Evolutionary conservation across 257 asterid species (phyloP), one percentile per base, ranked within the genome.

Genomic region (Nicotiana knightiana): DNA sequence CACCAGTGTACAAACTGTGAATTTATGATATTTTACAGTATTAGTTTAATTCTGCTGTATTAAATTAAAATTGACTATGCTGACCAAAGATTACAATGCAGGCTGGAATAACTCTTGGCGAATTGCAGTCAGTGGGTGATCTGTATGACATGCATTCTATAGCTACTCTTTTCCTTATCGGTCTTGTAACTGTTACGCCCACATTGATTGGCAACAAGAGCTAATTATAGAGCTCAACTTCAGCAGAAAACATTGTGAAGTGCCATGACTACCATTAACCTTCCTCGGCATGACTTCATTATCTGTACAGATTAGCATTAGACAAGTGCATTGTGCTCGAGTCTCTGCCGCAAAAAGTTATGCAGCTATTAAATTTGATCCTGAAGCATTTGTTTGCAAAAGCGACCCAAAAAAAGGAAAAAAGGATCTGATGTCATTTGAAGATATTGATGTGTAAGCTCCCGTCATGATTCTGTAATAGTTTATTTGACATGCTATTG

Each of bases 71-170:
- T 66, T 32, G 6, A 33, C 51, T 32, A 21, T 33, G 51, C 62
- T 73, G 37, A 73, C 62, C 43, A 26, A 26, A 9, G 62, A 73
- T 73, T 48, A 24, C 61, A 48, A 73, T 65, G 85, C 87, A 95
- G 99, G 99, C 99, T 80, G 99, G 99, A 85, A 90, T 96, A 75
- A 88, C 98, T 70, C 92, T 96, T 67, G 97, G 98, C 1, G 99
- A 96, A 21, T 86, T 96, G 92, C 93, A 91, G 80, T 93, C 99
- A 0, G 84, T 96, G 80, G 99, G 98, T 63, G 99, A 95, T 85
- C 93, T 93, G 46, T 95, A 95, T 24, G 98, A 95, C 86, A 85
- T 93, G 88, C 95, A 91, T 85, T 95, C 98, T 35, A 87, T 95
- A 48, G 96, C 93, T 33, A 92, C 97, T 5, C 78, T 95, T 82